A percentile compares a stretch with the other conserved stretches of the same genome.
Conservation (phyloP, 305 asterid species). For the Solanum aculeatissimum region DNA sequence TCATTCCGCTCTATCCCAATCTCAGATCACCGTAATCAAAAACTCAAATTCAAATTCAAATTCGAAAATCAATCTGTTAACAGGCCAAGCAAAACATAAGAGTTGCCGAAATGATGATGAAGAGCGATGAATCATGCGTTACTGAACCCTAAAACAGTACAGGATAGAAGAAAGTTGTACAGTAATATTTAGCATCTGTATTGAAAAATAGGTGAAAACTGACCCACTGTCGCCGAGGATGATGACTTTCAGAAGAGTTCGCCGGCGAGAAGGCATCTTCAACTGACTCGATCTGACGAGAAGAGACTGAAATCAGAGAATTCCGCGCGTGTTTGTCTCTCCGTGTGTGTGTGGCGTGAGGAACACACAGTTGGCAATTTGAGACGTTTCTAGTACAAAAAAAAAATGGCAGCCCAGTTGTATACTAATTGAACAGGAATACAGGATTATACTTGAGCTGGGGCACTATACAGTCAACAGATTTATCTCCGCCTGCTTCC, state of each 20-base stretch:
- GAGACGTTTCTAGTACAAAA: not conserved
- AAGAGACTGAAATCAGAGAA: not conserved
- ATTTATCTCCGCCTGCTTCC: not conserved
- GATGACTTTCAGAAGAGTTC: constrained; percentile 93
- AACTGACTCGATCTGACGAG: not conserved
- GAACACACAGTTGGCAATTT: not conserved
- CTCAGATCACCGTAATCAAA: not conserved
- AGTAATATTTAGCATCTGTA: not conserved
- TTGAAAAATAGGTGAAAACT: not conserved
- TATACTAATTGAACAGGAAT: not conserved
- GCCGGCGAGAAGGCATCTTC: constrained; percentile 80
- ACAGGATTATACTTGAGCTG: not conserved
- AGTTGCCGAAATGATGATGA: not conserved
- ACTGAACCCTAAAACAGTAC: not conserved
- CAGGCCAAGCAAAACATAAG: not conserved
- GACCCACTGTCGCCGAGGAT: constrained; percentile 97
- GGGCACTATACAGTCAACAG: not conserved
- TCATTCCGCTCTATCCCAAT: not conserved
- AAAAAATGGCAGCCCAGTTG: not conserved
- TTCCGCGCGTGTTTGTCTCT: not conserved
- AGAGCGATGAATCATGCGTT: not conserved
- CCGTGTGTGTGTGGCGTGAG: not conserved
- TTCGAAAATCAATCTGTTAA: not conserved
- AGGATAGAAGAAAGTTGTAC: not conserved
- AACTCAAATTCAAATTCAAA: not conserved